Evolutionary conservation across 805 yeast species (phyloP).

Genomic region (Lachancea sp.): DNA sequence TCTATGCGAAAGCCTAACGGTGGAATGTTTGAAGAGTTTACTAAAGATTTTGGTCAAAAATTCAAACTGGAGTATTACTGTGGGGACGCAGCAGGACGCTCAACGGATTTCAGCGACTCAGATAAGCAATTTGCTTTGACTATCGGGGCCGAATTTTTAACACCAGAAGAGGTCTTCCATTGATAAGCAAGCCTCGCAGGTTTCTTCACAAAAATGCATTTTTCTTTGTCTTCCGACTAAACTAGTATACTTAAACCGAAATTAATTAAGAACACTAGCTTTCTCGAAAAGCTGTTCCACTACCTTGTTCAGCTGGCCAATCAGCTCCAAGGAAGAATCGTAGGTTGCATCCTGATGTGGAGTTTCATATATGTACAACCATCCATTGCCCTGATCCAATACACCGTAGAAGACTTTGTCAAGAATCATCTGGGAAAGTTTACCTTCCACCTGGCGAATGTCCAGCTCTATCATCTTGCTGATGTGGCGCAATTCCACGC

Average conservation of each 20-base stretch:
- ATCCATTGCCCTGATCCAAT: constrained; percentile 96
- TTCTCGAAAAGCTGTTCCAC: constrained; percentile 91
- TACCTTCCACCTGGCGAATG: constrained; percentile 83
- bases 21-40: constrained; percentile 70
- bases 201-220: constrained; percentile 1
- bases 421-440: constrained; percentile 90
- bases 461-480: constrained; percentile 85
- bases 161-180: constrained; percentile 74
- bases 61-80: constrained; percentile 40
- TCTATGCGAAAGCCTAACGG: constrained; percentile 62
- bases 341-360: constrained; percentile 85
- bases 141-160: constrained; percentile 46
- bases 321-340: constrained; percentile 77
- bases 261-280: constrained; percentile 73
- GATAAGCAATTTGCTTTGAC: constrained; percentile 65
- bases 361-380: constrained; percentile 87
- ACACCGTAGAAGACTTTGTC: constrained; percentile 96
- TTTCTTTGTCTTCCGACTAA: background rate
- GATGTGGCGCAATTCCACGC: constrained; percentile 88
- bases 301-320: constrained; percentile 78
- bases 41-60: constrained; percentile 32
- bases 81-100: constrained; percentile 97
- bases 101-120: constrained; percentile 69
- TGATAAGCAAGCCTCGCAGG: too few relatives aligned
- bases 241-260: background rate